Evolutionary conservation across 163 green algal genomes (phyloP), one percentile per base, ranked within the genome.

Genomic region (Dunaliella salina): DNA sequence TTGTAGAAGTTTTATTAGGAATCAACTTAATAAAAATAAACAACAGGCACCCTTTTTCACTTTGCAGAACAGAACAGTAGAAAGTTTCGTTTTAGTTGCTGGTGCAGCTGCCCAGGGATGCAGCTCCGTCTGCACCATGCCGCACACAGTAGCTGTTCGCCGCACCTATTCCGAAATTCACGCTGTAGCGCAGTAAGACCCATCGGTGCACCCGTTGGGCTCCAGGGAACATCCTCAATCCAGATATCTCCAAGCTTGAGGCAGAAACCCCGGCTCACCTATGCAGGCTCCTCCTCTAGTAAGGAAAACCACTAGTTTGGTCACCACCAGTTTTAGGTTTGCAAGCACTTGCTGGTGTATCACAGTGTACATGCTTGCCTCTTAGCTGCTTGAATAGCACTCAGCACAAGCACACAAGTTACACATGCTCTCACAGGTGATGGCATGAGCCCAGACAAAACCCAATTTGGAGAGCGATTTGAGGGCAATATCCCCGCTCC

Each of bases 361-460:
- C 40, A 50, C 4, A 50, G 30, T 35, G 32, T 30, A 11, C 24
- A 59, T 22, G 79, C 17, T 1, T 83, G 30, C 33, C 17, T 15
- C 40, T 50, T 3, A 50, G 40, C n/a, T n/a, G n/a, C n/a, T 50
- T 50, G 40, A 50, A 50, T 50, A 8, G 4, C 40, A 3, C 40
- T 50, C 3, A 50, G 8, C 8, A 8, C 3, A 50, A 50, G 8
- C 40, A 50, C 40, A 50, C 40, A 50, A 3, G 40, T 50, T 3
- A 3, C 40, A 50, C 40, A 50, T 8, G 40, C 40, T 50, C 40
- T 50, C 34, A 18, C 84, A 90, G 87, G 67, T 81, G 87, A 90
- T n/a, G 87, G 87, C 69, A 86, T 90, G 80, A 90, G 87, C 84
- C 84, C 84, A 15, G 83, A 87, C 67, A 90, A 90, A 71, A 82